phyloP scores from a whole-genome alignment of 805 yeast genomes.

The Metschnikowia chrysomelidarum region DNA sequence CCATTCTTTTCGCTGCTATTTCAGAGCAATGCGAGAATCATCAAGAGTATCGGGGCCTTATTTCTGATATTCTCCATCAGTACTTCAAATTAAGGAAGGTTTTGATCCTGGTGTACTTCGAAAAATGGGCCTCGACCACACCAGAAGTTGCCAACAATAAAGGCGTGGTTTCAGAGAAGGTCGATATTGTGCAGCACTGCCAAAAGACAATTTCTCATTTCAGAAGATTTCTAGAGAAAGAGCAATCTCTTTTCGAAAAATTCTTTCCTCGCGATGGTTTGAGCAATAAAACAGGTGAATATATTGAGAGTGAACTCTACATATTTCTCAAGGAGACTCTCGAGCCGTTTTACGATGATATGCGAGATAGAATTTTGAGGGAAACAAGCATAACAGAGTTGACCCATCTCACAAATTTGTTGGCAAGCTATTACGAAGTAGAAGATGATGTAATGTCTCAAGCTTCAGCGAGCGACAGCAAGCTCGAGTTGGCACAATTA shows the following conservation, averaged over 20 bases:
- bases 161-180: conserved; percentile 14
- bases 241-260: conserved; percentile 53
- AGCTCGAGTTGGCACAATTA: conserved; percentile 53
- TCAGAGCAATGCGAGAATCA: conserved; percentile 26
- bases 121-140: conserved; percentile 31
- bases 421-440: conserved; percentile 65
- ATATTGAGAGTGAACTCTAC: conserved; percentile 36
- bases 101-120: conserved; percentile 43
- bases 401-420: conserved; percentile 71
- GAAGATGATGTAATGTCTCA: conserved; percentile 41
- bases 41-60: conserved; percentile 62
- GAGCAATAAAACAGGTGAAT: conserved; percentile 13
- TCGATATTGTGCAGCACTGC: conserved; percentile 49
- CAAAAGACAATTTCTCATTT: conserved; percentile 62
- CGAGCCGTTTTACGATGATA: conserved; percentile 74
- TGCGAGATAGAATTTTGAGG: conserved; percentile 64
- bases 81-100: conserved; percentile 59
- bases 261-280: conserved; percentile 39
- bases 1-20: conserved; percentile 12
- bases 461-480: conserved; percentile 15
- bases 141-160: conserved; percentile 1
- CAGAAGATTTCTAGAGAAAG: conserved; percentile 59
- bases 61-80: conserved; percentile 59
- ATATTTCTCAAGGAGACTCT: conserved; percentile 61
- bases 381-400: conserved; percentile 66